Percentiles rank a stretch among this genome's conserved stretches.
Conservation (phyloP, 2,329 filamentous ascomycete species). For the Lithohypha guttulata region DNA sequence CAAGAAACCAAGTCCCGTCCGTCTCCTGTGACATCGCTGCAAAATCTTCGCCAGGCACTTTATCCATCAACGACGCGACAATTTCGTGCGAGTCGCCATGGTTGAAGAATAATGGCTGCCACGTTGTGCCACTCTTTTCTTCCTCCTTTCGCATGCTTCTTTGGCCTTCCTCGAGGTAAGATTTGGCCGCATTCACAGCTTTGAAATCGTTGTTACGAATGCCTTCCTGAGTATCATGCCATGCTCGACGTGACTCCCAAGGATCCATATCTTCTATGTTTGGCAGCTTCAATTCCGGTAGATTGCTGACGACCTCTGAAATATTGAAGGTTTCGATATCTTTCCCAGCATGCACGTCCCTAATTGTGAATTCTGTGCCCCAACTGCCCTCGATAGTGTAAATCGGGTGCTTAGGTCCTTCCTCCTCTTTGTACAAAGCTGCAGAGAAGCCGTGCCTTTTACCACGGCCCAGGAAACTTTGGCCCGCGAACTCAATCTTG, state of each 20-base stretch:
- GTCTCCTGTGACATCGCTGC: neutral
- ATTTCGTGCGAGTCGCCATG: neutral
- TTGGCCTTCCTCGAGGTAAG: conserved; percentile 81
- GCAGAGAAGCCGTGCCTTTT: conserved; percentile 17
- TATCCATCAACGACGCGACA: neutral
- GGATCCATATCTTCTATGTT: conserved; percentile 71
- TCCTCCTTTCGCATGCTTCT: conserved; percentile 65
- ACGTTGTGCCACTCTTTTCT: conserved; percentile 60
- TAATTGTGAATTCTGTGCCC: conserved; percentile 61
- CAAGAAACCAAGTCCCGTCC: conserved; percentile 3
- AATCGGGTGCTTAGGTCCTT: conserved; percentile 8
- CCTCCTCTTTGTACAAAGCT: conserved; percentile 15
- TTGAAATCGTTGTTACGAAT: conserved; percentile 81
- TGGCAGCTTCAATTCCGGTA: conserved; percentile 58
- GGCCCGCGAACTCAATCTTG: conserved; percentile 15
- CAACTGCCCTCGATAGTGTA: conserved; percentile 18
- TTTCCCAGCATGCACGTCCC: conserved; percentile 48
- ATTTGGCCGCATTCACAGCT: conserved; percentile 64
- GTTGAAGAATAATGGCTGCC: conserved; percentile 77
- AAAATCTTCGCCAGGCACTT: conserved; percentile 1
- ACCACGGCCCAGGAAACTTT: conserved; percentile 25
- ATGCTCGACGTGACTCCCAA: conserved; percentile 78
- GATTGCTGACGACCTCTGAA: conserved; percentile 46
- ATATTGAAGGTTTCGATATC: conserved; percentile 53
- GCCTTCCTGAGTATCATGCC: conserved; percentile 71